Conservation (phyloP, 208 protist genomes). For the Acanthamoeba castellanii region DNA sequence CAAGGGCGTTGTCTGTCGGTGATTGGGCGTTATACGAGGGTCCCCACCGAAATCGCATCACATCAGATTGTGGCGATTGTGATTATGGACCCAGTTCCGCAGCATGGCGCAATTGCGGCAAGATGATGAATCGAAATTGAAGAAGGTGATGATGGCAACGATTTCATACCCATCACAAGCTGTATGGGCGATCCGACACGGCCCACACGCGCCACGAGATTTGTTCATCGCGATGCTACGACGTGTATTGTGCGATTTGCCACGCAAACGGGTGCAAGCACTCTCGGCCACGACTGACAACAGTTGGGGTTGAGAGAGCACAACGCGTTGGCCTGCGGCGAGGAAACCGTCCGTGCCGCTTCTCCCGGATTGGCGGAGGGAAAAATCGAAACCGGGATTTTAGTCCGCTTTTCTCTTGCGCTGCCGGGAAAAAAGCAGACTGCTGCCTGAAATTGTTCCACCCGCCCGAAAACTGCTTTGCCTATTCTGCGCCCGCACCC, state of each 20-base stretch:
- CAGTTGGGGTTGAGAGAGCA: not conserved
- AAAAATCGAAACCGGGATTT: not conserved
- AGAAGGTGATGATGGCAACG: not conserved
- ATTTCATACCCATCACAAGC: conserved; percentile 35
- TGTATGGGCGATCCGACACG: conserved; percentile 21
- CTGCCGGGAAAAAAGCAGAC: not conserved
- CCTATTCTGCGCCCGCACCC: no score
- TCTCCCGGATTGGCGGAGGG: not conserved
- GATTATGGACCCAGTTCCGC: not conserved
- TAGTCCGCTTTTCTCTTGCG: not conserved
- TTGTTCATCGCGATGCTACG: conserved; percentile 34
- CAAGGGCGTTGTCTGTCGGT: conserved; percentile 44
- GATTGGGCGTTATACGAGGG: not conserved
- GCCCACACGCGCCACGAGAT: conserved; percentile 23
- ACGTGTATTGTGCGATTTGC: not conserved
- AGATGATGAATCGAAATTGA: not conserved
- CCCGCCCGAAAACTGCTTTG: no score
- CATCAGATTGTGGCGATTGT: not conserved
- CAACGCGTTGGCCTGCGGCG: not conserved
- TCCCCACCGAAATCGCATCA: not conserved
- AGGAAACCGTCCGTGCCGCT: not conserved
- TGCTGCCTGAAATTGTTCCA: no score
- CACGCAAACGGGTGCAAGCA: not conserved
- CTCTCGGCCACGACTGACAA: not conserved
- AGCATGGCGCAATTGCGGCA: not conserved